Base-by-base conservation (phyloP, 805 yeast species). In the Ogataea ramenticola region DNA sequence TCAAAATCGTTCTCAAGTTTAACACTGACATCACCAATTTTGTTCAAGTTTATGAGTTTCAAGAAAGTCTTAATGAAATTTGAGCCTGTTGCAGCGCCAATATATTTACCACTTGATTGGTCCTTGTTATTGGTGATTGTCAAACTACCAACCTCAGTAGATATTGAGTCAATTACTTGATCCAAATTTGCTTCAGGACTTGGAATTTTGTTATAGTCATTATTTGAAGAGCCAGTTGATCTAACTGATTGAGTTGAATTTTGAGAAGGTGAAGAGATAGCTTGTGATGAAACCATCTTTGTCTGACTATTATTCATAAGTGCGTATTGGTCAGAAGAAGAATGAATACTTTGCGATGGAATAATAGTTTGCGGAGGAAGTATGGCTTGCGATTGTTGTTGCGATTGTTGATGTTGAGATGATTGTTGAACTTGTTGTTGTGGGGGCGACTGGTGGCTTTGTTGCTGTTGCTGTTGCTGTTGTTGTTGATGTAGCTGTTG, bases 21-120 rank as follows among this genome's bases (percentile, higher is more conserved):
- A 7, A 42, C 42, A 16, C 43, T 37, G 3, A 40, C 38, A 8
- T 44, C 50, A 16, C 46, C 43, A 19, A 52, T 41, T 15, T 44
- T 47, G 19, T 46, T 51, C 21, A 55, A 21, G 17, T 55, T 45
- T 6, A 55, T 49, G 36, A 53, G 54, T 27, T 50, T 51, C 19
- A 54, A 41, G 26, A 55, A 53, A 2, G 49, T 38, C 19, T 50
- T 47, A 12, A 55, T 57, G 44, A 55, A 55, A 29, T 53, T 54
- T 15, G 54, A 45, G 12, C 60, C 60, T 5, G 60, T 54, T 24
- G 58, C 60, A n/a, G 60, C 60, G 4, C 57, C 57, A 3, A 53
- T 51, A 29, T 53, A 53, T 36, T 55, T 55, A 11, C 58, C 58
- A 27, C 22, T 32, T 44, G 46, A 11, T 41, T 40, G n/a, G 35